Base-by-base conservation (phyloP, 75 land plant species). In the Chamaecyparis obtusa region DNA sequence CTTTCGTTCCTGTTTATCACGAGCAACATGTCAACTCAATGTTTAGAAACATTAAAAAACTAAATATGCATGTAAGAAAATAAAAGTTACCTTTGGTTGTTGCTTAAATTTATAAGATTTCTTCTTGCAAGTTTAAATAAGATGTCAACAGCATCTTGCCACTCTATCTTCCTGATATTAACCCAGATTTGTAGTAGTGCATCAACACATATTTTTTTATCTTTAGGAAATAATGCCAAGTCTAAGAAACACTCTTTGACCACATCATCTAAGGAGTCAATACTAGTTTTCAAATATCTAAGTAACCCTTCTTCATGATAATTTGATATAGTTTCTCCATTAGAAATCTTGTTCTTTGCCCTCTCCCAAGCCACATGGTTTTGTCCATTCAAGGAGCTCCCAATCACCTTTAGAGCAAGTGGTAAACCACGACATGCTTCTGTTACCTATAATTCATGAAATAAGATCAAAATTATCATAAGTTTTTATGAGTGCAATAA, bases 141-240 rank as follows among this genome's bases (percentile, higher is more conserved):
- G 48, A 92, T 56, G 0, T 87, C 89, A 85, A 92, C 88, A 43
- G 95, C 95, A 84, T 94, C 91, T 21, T 87, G 88, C 72, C 89
- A 92, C 44, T 90, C 89, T 13, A 94, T 54, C n/a, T 88, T 93
- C 39, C 92, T 92, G 1, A 88, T 57, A 80, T 91, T 90, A 74
- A 91, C 88, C 95, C 95, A 94, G 49, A 94, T 82, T 55, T 89
- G 89, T 78, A 51, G 55, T 3, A 51, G 2, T 51, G 16, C 55
- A 51, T 51, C 55, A 14, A 51, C 16, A 51, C 16, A 94, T 86
- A 94, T 92, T 56, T 88, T 92, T 83, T 87, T 91, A 86, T 90
- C 95, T 77, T 92, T 92, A 0, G 93, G 93, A 85, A 94, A 94
- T 10, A 89, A 71, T 16, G 91, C 93, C 86, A 94, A 86, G 46